Evolutionary conservation across 2,329 filamentous ascomycete genomes (phyloP).

Genomic region (Neonectria neomacrospora): DNA sequence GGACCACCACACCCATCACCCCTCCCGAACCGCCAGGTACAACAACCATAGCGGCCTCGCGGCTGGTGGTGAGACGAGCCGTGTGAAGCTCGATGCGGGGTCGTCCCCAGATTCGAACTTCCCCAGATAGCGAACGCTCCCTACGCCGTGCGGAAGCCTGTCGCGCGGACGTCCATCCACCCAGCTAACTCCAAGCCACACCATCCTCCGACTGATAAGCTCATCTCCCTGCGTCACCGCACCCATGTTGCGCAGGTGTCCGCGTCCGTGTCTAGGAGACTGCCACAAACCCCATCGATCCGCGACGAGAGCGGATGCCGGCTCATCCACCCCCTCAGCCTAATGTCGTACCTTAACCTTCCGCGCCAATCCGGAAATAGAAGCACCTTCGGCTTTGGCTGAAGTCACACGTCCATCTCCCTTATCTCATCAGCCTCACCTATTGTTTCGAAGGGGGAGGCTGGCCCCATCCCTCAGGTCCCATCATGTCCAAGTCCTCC

Average conservation of each 20-base stretch:
- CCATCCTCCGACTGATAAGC: constrained; percentile 19
- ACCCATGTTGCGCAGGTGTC: neutral
- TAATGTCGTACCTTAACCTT: constrained; percentile 17
- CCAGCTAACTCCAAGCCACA: constrained; percentile 13
- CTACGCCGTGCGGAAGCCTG: neutral
- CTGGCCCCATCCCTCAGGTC: constrained; percentile 37
- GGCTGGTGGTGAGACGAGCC: constrained; percentile 14
- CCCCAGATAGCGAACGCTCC: constrained; percentile 16
- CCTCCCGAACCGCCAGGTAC: constrained; percentile 11
- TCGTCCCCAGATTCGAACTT: constrained; percentile 23
- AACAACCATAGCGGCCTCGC: neutral
- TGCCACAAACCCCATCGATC: constrained; percentile 4
- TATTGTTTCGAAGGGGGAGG: constrained; percentile 8
- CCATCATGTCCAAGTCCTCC: constrained; percentile 44
- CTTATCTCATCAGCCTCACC: constrained; percentile 7
- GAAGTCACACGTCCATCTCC: constrained; percentile 14
- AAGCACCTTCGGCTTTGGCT: constrained; percentile 11
- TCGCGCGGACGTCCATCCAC: neutral
- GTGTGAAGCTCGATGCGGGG: constrained; percentile 21
- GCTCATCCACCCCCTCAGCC: constrained; percentile 18
- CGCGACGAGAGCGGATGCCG: constrained; percentile 1
- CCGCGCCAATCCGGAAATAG: constrained; percentile 22
- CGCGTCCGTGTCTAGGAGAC: neutral
- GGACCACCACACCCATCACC: neutral
- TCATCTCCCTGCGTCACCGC: constrained; percentile 2